Conservation (phyloP, 2,329 filamentous ascomycete genomes). For the Pseudocercospora macadamiae region DNA sequence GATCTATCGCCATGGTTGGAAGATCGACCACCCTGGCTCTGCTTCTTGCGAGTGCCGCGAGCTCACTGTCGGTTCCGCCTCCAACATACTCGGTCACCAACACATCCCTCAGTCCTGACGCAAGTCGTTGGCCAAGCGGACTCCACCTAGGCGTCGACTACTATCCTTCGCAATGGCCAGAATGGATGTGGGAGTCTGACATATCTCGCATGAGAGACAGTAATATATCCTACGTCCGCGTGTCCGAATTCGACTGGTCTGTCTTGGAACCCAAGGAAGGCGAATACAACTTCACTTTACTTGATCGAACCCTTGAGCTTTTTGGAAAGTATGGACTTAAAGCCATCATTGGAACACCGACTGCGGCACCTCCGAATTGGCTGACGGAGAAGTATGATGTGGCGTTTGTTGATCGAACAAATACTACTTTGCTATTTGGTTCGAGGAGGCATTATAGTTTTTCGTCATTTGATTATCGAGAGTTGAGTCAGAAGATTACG, state of each 20-base stretch:
- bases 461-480: constrained; percentile 31
- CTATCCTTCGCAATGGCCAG: constrained; percentile 32
- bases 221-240: constrained; percentile 28
- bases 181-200: constrained; percentile 32
- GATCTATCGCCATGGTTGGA: background rate
- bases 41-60: background rate
- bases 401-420: constrained; percentile 30
- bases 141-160: constrained; percentile 30
- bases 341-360: constrained; percentile 30
- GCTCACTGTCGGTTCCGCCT: background rate
- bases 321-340: constrained; percentile 27
- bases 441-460: constrained; percentile 31
- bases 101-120: constrained; percentile 7
- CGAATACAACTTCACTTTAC: constrained; percentile 31
- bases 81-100: constrained; percentile 1
- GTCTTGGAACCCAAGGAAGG: constrained; percentile 28
- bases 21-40: background rate
- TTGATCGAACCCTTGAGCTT: constrained; percentile 27
- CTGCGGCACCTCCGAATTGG: constrained; percentile 32
- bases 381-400: constrained; percentile 29
- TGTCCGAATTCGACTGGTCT: constrained; percentile 32
- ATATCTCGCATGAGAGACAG: constrained; percentile 27
- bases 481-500: constrained; percentile 29
- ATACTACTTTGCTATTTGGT: constrained; percentile 28
- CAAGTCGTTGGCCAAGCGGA: constrained; percentile 25